A percentile compares a stretch with the other conserved stretches of the same genome.
Evolutionary conservation across 495 filamentous ascomycete species (phyloP).

Genomic region (Tuber borchii): DNA sequence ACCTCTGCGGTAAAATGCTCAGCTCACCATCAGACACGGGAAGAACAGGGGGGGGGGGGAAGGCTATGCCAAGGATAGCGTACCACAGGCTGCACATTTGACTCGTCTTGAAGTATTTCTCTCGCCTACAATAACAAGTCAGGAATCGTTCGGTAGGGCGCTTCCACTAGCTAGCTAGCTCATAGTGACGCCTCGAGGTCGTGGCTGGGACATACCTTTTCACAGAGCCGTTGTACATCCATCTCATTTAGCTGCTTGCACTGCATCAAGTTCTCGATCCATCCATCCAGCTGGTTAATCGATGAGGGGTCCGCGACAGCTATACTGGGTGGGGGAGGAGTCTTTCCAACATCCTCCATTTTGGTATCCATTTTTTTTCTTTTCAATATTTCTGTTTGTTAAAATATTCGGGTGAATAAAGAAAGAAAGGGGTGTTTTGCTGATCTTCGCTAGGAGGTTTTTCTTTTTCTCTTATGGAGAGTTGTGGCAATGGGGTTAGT

Average conservation of each 20-base stretch:
- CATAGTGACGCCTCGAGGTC: constrained; percentile 6
- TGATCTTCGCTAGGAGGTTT: not conserved
- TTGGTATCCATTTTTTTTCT: constrained; percentile 74
- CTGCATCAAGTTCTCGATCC: constrained; percentile 96
- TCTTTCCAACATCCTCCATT: constrained; percentile 92
- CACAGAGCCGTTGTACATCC: constrained; percentile 93
- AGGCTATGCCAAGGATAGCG: constrained; percentile 43
- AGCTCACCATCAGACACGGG: not conserved
- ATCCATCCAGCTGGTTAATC: constrained; percentile 89
- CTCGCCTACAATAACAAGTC: constrained; percentile 58
- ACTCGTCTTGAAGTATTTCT: constrained; percentile 94
- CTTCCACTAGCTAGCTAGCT: constrained; percentile 12
- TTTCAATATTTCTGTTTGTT: not conserved
- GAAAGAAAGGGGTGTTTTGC: not conserved
- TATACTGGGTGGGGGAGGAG: constrained; percentile 71
- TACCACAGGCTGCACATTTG: constrained; percentile 98
- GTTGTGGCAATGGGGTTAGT: constrained; percentile 15
- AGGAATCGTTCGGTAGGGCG: constrained; percentile 20
- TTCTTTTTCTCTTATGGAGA: constrained; percentile 15
- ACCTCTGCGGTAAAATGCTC: constrained; percentile 57
- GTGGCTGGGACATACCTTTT: constrained; percentile 62
- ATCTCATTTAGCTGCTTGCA: constrained; percentile 95
- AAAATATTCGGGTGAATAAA: not conserved
- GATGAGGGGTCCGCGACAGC: constrained; percentile 72
- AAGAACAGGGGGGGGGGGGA: not conserved